These are phyloP conservation scores for Saccharomycopsis crataegensis DNA, from an alignment of 1,139 yeast genomes.

Conservation along the genomic window DNA sequence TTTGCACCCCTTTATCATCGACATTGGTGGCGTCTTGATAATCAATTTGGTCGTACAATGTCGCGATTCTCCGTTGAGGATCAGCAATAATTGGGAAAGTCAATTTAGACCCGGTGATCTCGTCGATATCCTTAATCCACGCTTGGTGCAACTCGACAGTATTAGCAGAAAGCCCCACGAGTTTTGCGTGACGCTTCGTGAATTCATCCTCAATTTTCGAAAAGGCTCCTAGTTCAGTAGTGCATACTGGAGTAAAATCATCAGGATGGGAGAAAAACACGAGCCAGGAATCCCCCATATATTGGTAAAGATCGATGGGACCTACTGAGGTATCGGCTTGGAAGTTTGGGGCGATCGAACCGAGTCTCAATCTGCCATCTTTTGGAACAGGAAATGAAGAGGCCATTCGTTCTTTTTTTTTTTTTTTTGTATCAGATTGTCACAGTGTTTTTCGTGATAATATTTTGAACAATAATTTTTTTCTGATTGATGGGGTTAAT, in stretches of 20 bases:
- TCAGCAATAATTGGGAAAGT: constrained; percentile 80
- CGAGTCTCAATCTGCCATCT: constrained; percentile 30
- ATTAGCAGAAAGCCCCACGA: constrained; percentile 82
- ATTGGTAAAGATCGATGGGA: constrained; percentile 72
- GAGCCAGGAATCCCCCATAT: constrained; percentile 68
- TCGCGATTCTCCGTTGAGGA: constrained; percentile 60
- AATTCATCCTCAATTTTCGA: constrained; percentile 81
- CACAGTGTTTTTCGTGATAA: neutral
- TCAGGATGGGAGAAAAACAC: constrained; percentile 89
- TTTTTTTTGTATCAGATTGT: neutral
- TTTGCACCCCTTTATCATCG: constrained; percentile 33
- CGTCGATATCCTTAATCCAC: constrained; percentile 88
- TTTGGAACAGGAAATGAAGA: constrained; percentile 10
- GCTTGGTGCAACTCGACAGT: constrained; percentile 65
- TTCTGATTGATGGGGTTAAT: neutral
- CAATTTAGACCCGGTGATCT: constrained; percentile 59
- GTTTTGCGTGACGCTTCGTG: constrained; percentile 68
- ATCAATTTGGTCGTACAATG: constrained; percentile 72
- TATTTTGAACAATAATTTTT: neutral
- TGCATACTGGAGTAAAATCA: constrained; percentile 92
- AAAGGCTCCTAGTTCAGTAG: constrained; percentile 90
- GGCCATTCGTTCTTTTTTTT: neutral
- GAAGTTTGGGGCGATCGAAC: constrained; percentile 78
- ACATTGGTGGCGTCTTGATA: constrained; percentile 53
- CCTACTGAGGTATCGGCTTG: constrained; percentile 73